A percentile compares a stretch with the other conserved stretches of the same genome.
These are phyloP conservation scores for Choiromyces venosus DNA, from an alignment of 495 filamentous ascomycete species.

Conservation along the genomic window DNA sequence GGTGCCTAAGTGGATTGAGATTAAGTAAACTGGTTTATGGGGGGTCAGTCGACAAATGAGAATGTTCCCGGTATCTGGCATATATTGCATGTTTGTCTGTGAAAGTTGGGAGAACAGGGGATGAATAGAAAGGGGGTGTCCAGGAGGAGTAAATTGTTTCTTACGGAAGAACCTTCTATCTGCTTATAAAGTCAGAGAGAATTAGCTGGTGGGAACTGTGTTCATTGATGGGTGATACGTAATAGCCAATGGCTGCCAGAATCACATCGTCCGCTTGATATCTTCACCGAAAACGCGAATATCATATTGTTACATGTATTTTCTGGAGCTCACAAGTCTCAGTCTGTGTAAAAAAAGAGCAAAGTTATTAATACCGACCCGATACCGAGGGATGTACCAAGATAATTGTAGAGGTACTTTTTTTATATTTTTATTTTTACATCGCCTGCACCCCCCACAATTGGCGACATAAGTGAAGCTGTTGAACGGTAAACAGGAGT, in stretches of 20 bases:
- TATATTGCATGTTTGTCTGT: neutral
- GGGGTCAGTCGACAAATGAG: neutral
- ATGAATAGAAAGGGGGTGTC: neutral
- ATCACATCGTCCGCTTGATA: neutral
- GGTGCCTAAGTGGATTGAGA: neutral
- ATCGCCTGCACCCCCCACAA: neutral
- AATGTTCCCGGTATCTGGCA: neutral
- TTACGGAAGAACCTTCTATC: neutral
- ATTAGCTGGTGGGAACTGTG: neutral
- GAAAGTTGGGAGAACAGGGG: neutral
- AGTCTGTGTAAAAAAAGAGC: neutral
- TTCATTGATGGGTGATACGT: neutral
- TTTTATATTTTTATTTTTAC: neutral
- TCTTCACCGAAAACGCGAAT: neutral
- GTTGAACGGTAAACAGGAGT: neutral
- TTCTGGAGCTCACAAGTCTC: neutral
- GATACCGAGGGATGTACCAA: neutral
- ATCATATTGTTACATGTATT: neutral
- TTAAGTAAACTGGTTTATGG: neutral
- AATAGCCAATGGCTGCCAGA: neutral
- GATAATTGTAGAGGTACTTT: neutral
- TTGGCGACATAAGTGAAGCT: neutral
- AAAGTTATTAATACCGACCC: neutral
- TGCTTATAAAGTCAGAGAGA: neutral
- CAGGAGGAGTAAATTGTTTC: neutral